phyloP scores from a whole-genome alignment of 331 rosid genomes.

The Telfairia occidentalis region DNA sequence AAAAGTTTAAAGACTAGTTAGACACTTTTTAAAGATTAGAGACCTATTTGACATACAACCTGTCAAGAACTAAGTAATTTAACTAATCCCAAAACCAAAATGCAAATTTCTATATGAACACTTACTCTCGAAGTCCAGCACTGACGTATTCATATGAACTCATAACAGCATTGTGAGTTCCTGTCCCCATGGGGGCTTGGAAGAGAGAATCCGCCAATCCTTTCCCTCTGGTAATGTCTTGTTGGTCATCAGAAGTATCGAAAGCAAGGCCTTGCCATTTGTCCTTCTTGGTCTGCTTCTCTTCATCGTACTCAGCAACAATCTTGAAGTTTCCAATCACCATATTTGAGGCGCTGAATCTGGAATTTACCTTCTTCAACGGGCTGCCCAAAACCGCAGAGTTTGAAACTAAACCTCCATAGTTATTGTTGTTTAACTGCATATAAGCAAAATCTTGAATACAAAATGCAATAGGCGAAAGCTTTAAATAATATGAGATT shows the following conservation, averaged over 20 bases:
- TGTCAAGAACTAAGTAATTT: too few relatives aligned
- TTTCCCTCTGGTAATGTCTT: conserved; percentile 44
- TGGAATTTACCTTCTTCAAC: conserved; percentile 27
- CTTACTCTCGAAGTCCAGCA: conserved; percentile 36
- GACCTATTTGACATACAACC: too few relatives aligned
- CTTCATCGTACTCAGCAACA: conserved; percentile 19
- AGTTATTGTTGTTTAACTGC: conserved; percentile 23
- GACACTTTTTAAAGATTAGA: too few relatives aligned
- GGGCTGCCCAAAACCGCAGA: conserved; percentile 26
- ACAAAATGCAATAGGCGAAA: too few relatives aligned
- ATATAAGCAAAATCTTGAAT: too few relatives aligned
- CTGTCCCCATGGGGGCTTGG: conserved; percentile 37
- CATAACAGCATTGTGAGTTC: conserved; percentile 37
- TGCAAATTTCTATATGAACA: not conserved
- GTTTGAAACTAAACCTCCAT: conserved; percentile 22
- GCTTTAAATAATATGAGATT: not conserved
- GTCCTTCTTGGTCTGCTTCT: conserved; percentile 25
- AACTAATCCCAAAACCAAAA: not conserved
- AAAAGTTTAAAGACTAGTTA: too few relatives aligned
- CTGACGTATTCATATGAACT: conserved; percentile 38
- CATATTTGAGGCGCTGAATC: conserved; percentile 13
- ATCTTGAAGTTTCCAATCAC: conserved; percentile 18
- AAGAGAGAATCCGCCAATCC: conserved; percentile 36
- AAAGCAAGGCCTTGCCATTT: conserved; percentile 36
- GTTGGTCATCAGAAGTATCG: conserved; percentile 39